Conservation (phyloP, 2,329 filamentous ascomycete genomes). For the Phaeosphaeriaceae sp. region DNA sequence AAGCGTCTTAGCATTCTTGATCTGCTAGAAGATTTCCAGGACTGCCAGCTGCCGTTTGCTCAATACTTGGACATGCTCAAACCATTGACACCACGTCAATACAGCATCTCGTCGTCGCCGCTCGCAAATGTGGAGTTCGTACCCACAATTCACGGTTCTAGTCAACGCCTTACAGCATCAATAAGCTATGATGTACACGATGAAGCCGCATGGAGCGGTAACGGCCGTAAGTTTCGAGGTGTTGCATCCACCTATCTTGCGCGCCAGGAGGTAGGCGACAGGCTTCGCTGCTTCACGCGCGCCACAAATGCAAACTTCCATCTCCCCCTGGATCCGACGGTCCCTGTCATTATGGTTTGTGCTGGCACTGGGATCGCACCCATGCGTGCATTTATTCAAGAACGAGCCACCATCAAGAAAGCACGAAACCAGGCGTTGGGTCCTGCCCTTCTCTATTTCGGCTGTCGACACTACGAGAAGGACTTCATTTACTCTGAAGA, state of each 20-base stretch:
- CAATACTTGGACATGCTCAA: too few relatives aligned
- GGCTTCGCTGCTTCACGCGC: background rate
- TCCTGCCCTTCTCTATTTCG: conserved; percentile 67
- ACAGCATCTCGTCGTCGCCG: conserved; percentile 71
- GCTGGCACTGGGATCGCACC: conserved; percentile 41
- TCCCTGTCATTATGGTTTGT: conserved; percentile 57
- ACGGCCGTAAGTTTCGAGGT: background rate
- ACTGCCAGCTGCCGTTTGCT: too few relatives aligned
- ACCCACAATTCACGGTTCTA: background rate
- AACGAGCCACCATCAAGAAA: conserved; percentile 32
- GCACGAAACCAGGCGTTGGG: conserved; percentile 53
- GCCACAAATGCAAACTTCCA: background rate
- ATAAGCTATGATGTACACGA: background rate
- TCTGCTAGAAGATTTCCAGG: too few relatives aligned
- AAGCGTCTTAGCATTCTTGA: too few relatives aligned
- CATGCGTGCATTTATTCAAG: conserved; percentile 42
- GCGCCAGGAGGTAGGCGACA: background rate
- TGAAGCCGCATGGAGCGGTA: background rate
- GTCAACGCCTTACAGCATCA: background rate
- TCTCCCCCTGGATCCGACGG: conserved; percentile 41
- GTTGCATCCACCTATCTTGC: background rate
- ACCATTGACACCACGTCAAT: too few relatives aligned
- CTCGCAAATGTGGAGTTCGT: conserved; percentile 53
- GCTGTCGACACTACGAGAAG: conserved; percentile 61
- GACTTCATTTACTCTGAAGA: conserved; percentile 68